Percentiles rank a stretch among this genome's conserved stretches.
Evolutionary conservation across 345 rosid genomes (phyloP).

Genomic region (Aquilaria yunnanensis): DNA sequence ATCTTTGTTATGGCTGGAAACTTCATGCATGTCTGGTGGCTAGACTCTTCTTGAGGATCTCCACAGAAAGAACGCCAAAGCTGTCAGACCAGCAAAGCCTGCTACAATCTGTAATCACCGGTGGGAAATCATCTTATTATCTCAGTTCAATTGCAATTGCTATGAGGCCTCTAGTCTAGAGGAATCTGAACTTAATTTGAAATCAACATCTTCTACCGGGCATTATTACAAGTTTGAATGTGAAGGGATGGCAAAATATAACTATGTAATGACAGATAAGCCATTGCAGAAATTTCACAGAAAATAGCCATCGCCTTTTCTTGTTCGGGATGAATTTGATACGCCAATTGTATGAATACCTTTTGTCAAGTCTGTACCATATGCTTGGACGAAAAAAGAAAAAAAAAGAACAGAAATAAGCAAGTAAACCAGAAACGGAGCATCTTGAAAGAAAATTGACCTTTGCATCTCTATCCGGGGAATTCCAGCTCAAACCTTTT

Average conservation of each 20-base stretch:
- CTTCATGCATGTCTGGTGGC: background rate
- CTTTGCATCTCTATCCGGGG: constrained; percentile 44
- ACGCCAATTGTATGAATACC: no score
- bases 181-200: no score
- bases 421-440: background rate
- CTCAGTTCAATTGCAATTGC: no score
- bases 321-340: no score
- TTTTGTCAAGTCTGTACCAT: no score
- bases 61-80: constrained; percentile 53
- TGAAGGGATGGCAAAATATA: no score
- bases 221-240: background rate
- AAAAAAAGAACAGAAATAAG: background rate
- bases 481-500: constrained; percentile 27
- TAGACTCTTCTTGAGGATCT: constrained; percentile 39
- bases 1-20: background rate
- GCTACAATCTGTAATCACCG: constrained; percentile 48
- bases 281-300: no score
- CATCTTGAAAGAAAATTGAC: constrained; percentile 28
- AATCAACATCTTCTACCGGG: background rate
- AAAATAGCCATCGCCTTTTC: no score
- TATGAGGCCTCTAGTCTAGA: no score
- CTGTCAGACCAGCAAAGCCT: constrained; percentile 48
- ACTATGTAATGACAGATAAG: no score
- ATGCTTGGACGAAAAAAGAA: background rate
- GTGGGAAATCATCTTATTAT: constrained; percentile 2